Percentiles rank a stretch among this genome's conserved stretches.
Conservation (phyloP, 768 basidiomycete species). For the Ramaria sp. region DNA sequence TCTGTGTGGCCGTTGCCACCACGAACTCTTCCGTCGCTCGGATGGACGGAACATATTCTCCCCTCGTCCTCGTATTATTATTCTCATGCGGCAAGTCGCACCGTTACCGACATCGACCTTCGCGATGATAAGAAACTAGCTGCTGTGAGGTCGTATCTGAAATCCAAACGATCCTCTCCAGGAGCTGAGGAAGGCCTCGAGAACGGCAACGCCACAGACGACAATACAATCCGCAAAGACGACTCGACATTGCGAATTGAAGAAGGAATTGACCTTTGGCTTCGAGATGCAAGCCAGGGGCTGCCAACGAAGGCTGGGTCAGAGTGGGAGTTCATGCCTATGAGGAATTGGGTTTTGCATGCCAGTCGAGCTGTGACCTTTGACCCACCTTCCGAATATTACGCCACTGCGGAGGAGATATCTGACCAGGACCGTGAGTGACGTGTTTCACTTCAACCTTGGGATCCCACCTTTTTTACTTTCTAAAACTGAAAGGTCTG, state of each 20-base stretch:
- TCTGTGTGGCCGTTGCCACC: constrained; percentile 18
- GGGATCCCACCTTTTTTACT: too few relatives aligned
- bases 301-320: constrained; percentile 19
- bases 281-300: constrained; percentile 29
- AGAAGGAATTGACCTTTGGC: constrained; percentile 29
- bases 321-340: constrained; percentile 24
- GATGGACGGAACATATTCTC: constrained; percentile 69
- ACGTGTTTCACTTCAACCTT: too few relatives aligned
- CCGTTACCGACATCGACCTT: constrained; percentile 65
- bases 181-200: background rate
- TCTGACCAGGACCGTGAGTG: constrained; percentile 33
- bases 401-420: constrained; percentile 1
- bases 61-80: constrained; percentile 67
- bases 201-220: constrained; percentile 11
- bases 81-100: constrained; percentile 45
- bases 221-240: constrained; percentile 16
- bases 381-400: constrained; percentile 26
- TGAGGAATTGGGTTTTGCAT: constrained; percentile 59
- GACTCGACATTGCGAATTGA: constrained; percentile 39
- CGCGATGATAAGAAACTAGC: constrained; percentile 40
- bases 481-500: constrained; percentile 28
- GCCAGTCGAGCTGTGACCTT: constrained; percentile 37
- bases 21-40: constrained; percentile 39
- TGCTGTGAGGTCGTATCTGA: constrained; percentile 35
- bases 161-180: constrained; percentile 14